A percentile compares a stretch with the other conserved stretches of the same genome.
Conservation (phyloP, 495 filamentous ascomycete species). For the Aspergillus nidulans region DNA sequence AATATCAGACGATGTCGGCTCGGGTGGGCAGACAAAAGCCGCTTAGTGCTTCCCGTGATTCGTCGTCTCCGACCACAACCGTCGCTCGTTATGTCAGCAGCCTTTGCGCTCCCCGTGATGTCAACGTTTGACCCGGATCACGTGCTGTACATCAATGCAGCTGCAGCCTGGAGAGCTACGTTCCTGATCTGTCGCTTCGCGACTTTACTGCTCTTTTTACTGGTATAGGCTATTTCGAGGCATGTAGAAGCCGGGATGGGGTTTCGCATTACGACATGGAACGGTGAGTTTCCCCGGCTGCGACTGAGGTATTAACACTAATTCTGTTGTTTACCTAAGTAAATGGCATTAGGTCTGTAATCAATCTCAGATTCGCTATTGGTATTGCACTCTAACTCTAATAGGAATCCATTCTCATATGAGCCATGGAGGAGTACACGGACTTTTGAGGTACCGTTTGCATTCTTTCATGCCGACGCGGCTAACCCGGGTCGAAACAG, state of each 20-base stretch:
- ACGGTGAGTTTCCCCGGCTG: conserved; percentile 51
- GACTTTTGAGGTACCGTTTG: conserved; percentile 63
- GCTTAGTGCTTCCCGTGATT: conserved; percentile 45
- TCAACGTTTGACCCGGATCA: conserved; percentile 29
- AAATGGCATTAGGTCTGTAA: conserved; percentile 80
- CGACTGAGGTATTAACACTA: conserved; percentile 1
- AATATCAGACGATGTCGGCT: conserved; percentile 28
- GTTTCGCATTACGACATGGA: conserved; percentile 86
- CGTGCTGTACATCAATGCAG: conserved; percentile 18
- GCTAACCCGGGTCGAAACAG: conserved; percentile 27
- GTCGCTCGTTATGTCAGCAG: conserved; percentile 35
- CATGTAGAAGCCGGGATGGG: conserved; percentile 48
- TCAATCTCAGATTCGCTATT: background rate
- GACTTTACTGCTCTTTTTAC: background rate
- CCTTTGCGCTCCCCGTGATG: conserved; percentile 23
- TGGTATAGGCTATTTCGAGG: conserved; percentile 15
- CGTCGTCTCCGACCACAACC: conserved; percentile 18
- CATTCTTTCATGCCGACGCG: background rate
- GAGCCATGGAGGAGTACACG: conserved; percentile 88
- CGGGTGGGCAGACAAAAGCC: conserved; percentile 29
- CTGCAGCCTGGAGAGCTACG: background rate
- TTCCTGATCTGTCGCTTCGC: background rate
- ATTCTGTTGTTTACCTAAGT: conserved; percentile 46
- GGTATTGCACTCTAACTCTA: background rate
- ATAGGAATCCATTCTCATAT: conserved; percentile 88